Evolutionary conservation across 805 yeast species (phyloP), one percentile per base, ranked within the genome.

Genomic region (Ogataea corticis): DNA sequence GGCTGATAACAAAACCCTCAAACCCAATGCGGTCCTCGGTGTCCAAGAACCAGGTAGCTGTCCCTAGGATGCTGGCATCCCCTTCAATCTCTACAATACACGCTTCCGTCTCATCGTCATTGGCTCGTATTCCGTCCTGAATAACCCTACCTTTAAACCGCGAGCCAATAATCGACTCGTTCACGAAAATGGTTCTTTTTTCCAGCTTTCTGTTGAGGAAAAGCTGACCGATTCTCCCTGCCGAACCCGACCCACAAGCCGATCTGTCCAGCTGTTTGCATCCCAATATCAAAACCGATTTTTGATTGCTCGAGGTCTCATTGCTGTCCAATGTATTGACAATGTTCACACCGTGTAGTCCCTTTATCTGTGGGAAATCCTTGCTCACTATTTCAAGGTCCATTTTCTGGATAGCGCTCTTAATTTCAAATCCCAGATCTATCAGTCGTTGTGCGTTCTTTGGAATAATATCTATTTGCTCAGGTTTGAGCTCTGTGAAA

Each of bases 191-290:
- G 16, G 46, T 7, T 0, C 49, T 43, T 2, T 21, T 23, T 0
- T 38, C 14, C 4, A 57, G 23, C 18, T 36, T 21, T 2, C 51
- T 51, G 16, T 53, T 50, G 25, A 59, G 41, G 28, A 42, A 58
- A 4, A 58, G 46, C 27, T 49, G 52, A 0, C 61, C 61, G 2
- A 52, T 47, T 29, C 62, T 46, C 2, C 63, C 65, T 5, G 63
- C 61, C 2, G 65, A 59, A 11, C 62, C 60, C 2, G 63, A 59
- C 12, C 65, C 65, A 47, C 61, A 56, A 1, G 65, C 61, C 2
- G 65, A 61, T 15, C 65, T 36, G 41, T 61, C 65, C 11, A 61
- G 44, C 41, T 59, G 63, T 39, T 57, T 59, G 12, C 43, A 17
- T 15, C 62, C 65, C 36, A 61, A 43, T 2, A 61, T 55, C 28